phyloP scores from a whole-genome alignment of 495 filamentous ascomycete species.

The Rusavskia elegans region DNA sequence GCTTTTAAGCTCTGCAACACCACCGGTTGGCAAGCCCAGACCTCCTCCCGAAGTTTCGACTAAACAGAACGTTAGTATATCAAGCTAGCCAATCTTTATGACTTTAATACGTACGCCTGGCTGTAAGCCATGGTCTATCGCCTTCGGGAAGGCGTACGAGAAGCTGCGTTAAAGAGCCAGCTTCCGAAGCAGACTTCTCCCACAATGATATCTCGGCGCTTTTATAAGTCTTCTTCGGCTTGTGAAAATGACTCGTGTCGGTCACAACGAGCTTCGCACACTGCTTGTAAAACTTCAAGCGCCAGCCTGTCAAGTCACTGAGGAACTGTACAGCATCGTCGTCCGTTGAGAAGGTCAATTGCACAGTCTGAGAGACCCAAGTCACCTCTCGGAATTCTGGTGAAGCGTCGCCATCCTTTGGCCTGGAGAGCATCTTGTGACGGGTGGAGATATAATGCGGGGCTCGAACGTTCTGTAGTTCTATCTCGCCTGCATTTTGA shows the following conservation, averaged over 20 bases:
- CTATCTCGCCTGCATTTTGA: not conserved
- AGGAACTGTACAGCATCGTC: conserved; percentile 5
- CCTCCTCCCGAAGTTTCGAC: not conserved
- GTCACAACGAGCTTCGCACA: not conserved
- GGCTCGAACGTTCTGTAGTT: not conserved
- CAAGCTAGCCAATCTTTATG: not conserved
- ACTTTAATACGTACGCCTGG: not conserved
- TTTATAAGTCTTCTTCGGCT: conserved; percentile 2
- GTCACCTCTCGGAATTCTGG: conserved; percentile 4
- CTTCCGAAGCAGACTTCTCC: conserved; percentile 3
- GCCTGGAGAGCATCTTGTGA: conserved; percentile 1
- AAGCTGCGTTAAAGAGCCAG: not conserved
- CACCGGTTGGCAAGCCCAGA: not conserved
- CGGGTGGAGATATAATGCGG: conserved; percentile 5
- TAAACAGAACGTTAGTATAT: not conserved
- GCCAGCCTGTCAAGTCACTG: conserved; percentile 5
- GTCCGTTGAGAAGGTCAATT: conserved; percentile 1
- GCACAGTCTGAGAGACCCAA: not conserved
- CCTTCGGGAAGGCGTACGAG: not conserved
- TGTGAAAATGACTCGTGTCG: not conserved
- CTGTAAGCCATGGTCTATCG: conserved; percentile 4
- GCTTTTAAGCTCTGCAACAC: conserved; percentile 1
- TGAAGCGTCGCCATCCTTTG: not conserved
- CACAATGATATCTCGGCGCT: conserved; percentile 3
- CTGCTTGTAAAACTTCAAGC: conserved; percentile 1